Percentiles rank a stretch among this genome's conserved stretches.
Evolutionary conservation across 306 rosid genomes (phyloP).

Genomic region (Glycyrrhiza uralensis): DNA sequence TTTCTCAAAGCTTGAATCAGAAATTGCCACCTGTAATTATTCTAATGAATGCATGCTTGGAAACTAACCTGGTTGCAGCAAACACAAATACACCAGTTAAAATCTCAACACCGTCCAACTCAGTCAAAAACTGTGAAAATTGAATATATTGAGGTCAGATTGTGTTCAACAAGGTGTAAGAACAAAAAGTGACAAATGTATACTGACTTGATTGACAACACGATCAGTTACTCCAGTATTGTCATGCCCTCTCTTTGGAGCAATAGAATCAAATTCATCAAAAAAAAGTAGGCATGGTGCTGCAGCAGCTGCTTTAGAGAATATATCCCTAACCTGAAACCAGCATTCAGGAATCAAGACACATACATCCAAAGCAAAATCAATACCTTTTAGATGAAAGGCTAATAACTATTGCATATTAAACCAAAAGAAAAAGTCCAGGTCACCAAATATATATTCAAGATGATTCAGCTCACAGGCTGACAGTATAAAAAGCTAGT

Average conservation of each 20-base stretch:
- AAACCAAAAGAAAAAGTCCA: slow-evolving; percentile 14
- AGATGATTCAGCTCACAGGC: neutral
- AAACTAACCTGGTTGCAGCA: slow-evolving; percentile 95
- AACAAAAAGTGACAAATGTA: slow-evolving; percentile 1
- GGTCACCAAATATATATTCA: slow-evolving; percentile 14
- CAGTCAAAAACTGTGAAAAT: slow-evolving; percentile 81
- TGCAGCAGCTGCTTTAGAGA: slow-evolving; percentile 92
- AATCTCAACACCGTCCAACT: slow-evolving; percentile 94
- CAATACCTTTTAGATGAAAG: neutral
- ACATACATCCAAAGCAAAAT: slow-evolving; percentile 13
- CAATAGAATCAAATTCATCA: slow-evolving; percentile 96
- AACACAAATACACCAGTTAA: slow-evolving; percentile 95
- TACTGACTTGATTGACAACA: slow-evolving; percentile 88
- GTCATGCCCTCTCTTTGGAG: slow-evolving; percentile 98
- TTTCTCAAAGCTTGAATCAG: slow-evolving; percentile 3
- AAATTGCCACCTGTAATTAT: slow-evolving; percentile 7
- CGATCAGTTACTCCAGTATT: slow-evolving; percentile 99
- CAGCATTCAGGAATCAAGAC: slow-evolving; percentile 29
- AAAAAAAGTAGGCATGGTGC: slow-evolving; percentile 96
- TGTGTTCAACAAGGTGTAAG: slow-evolving; percentile 19
- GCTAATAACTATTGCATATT: neutral
- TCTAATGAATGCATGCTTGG: slow-evolving; percentile 14
- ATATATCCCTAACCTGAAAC: slow-evolving; percentile 92
- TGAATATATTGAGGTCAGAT: slow-evolving; percentile 30
- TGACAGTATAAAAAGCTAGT: neutral